These are phyloP conservation scores for Dioszegia hungarica DNA, from an alignment of 768 basidiomycete genomes.

Conservation along the genomic window DNA sequence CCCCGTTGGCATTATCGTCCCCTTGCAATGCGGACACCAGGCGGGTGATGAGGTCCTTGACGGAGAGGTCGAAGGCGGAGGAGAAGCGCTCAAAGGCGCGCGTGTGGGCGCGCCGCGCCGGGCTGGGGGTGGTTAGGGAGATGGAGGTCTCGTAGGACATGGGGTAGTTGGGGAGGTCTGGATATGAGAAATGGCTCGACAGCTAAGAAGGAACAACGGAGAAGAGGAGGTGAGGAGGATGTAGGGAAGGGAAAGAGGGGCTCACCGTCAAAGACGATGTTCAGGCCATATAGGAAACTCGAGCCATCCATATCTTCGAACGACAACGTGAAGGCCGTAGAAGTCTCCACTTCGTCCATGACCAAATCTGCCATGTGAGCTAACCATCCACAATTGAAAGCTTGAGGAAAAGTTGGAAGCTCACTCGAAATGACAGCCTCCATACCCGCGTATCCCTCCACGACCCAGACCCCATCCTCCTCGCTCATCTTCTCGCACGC, in stretches of 20 bases:
- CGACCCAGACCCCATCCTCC: background rate
- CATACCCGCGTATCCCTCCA: slow-evolving; percentile 35
- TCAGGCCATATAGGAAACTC: background rate
- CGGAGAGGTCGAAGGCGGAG: slow-evolving; percentile 14
- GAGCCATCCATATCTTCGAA: slow-evolving; percentile 27
- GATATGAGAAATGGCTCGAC: too few species aligned
- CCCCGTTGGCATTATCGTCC: slow-evolving; percentile 32
- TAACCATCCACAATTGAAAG: background rate
- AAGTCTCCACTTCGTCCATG: slow-evolving; percentile 16
- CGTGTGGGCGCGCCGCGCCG: background rate
- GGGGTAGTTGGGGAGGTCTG: slow-evolving; percentile 17
- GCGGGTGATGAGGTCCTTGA: slow-evolving; percentile 7
- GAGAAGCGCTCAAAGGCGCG: slow-evolving; percentile 17
- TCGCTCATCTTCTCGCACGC: slow-evolving; percentile 7
- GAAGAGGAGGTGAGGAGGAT: background rate
- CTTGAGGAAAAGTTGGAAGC: background rate
- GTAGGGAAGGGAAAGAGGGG: background rate
- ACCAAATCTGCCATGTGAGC: slow-evolving; percentile 1
- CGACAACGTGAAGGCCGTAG: slow-evolving; percentile 8
- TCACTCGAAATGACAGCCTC: slow-evolving; percentile 11
- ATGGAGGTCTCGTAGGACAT: slow-evolving; percentile 4
- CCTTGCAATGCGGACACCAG: slow-evolving; percentile 27
- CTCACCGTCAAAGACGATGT: slow-evolving; percentile 21
- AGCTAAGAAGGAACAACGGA: too few species aligned
- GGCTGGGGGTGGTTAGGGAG: background rate